Base-by-base conservation (phyloP, 257 asterid species). In the Scutellaria galericulata region DNA sequence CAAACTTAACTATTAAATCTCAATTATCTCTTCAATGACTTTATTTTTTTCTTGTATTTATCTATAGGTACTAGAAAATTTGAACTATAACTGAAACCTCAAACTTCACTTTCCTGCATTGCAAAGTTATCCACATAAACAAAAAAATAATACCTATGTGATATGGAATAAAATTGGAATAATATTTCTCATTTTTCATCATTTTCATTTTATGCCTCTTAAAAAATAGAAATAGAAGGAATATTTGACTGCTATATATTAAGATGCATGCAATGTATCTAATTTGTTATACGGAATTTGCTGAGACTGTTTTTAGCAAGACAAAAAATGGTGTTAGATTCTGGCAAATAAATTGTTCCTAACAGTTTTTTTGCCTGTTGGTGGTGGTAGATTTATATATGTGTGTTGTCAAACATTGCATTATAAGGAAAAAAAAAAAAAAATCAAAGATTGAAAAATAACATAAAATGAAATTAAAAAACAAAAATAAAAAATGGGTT, bases 361-460 rank as follows among this genome's bases (percentile, higher is more conserved):
- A 18, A 37, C 4, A 57, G 35, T 20, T 48, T 56, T 58, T 57
- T 58, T 67, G 74, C 47, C 41, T 56, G 70, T 67, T 42, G 69
- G 59, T 75, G 68, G 69, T 46, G 54, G 45, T 46, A 10, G 20
- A 5, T 41, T 2, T 31, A 31, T 31, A 2, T 31, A 4, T 31
- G 37, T 31, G 37, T 31, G 37, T 31, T 31, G 4, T 31, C 37
- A 1, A 31, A 31, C 37, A 31, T 31, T 27, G 35, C 35, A 27
- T 3, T 27, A 27, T 3, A 27, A 27, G 18, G 0, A 18, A 0
- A 18, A 18, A 18, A 18, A 18, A 18, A 18, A 18, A 18, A 18
- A 18, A 31, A 31, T 31, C 37, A 31, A 31, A 31, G 37, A 31
- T 22, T 22, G 50, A 8, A 45, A 9, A 37, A n/a, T 11, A 5